Conservation (phyloP, 345 rosid genomes). For the Murraya koenigii region DNA sequence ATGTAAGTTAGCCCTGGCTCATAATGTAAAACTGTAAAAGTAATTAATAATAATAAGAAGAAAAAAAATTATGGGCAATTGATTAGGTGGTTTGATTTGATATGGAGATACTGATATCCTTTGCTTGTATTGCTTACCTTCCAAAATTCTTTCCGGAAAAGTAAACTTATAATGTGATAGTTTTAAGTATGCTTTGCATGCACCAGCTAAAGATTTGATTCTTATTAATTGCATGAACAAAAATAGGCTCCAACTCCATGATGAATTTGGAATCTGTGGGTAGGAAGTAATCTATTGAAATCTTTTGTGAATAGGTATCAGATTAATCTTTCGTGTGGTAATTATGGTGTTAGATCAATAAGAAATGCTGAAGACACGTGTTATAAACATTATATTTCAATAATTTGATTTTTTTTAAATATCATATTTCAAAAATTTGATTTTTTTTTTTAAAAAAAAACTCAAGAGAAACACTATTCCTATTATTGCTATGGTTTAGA, state of each 20-base stretch:
- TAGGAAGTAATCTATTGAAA: not conserved
- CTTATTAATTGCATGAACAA: not conserved
- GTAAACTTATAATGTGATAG: not conserved
- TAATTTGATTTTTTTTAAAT: too few relatives aligned
- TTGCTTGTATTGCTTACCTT: slow-evolving; percentile 1
- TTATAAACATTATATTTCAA: not conserved
- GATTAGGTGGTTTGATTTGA: not conserved
- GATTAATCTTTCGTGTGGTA: too few relatives aligned
- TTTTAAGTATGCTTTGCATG: not conserved
- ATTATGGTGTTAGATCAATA: not conserved
- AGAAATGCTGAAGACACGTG: not conserved
- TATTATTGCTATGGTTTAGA: not conserved
- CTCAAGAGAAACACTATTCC: not conserved
- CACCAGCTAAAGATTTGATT: not conserved
- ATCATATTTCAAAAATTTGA: too few relatives aligned
- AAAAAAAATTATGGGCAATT: not conserved
- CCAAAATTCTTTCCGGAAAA: not conserved
- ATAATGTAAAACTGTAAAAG: too few relatives aligned
- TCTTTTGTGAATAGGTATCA: not conserved
- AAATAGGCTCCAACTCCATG: too few relatives aligned
- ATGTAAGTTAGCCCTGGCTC: too few relatives aligned
- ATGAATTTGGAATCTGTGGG: not conserved
- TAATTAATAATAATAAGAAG: not conserved
- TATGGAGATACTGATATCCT: not conserved
- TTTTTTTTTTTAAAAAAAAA: too few relatives aligned